Conservation (phyloP, 768 basidiomycete species). For the Xerocomus potaroensis region DNA sequence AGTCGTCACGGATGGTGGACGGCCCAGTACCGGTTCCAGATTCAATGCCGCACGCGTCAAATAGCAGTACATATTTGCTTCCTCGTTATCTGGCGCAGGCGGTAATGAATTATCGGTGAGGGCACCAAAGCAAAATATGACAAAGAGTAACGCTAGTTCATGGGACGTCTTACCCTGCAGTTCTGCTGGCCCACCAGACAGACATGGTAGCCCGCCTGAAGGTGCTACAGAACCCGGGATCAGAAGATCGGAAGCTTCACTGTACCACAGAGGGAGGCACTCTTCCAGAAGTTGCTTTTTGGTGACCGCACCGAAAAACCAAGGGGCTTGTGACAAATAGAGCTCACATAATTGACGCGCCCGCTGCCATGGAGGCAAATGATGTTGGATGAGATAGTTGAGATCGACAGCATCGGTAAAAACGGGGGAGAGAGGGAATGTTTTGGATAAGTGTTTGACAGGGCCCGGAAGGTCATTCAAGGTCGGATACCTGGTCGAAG, state of each 20-base stretch:
- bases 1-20: conserved; percentile 67
- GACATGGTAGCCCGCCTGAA: conserved; percentile 1
- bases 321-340: conserved; percentile 74
- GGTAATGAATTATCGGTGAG: conserved; percentile 53
- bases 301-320: conserved; percentile 75
- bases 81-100: conserved; percentile 47
- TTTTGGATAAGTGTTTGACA: conserved; percentile 28
- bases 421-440: conserved; percentile 49
- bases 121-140: conserved; percentile 60
- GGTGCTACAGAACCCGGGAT: conserved; percentile 26
- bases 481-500: neutral
- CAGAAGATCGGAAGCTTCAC: conserved; percentile 37
- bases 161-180: conserved; percentile 39
- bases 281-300: conserved; percentile 60
- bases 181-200: conserved; percentile 6
- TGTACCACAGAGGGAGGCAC: conserved; percentile 61
- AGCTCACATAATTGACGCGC: conserved; percentile 57
- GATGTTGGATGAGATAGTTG: conserved; percentile 41
- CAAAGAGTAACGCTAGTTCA: conserved; percentile 59
- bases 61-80: conserved; percentile 52
- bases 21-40: conserved; percentile 63
- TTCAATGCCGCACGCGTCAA: conserved; percentile 63
- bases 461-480: conserved; percentile 20
- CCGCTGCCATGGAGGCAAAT: conserved; percentile 58
- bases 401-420: conserved; percentile 37